phyloP scores from a whole-genome alignment of 2,329 filamentous ascomycete species.

The Atkinsonella texensis region DNA sequence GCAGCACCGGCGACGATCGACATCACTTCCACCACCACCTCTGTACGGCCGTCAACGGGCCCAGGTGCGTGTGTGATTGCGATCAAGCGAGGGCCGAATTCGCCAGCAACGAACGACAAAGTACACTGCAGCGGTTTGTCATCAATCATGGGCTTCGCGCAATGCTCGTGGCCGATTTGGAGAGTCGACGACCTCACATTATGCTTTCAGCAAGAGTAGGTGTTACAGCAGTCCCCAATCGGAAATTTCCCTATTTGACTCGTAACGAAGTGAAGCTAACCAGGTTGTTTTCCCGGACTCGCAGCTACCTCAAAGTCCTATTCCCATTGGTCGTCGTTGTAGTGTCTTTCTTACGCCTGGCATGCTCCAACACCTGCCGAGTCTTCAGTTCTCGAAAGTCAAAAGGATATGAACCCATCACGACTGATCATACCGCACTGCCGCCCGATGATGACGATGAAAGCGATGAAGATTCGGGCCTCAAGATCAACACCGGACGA shows the following conservation, averaged over 20 bases:
- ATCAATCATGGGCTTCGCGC: constrained; percentile 34
- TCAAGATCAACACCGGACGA: constrained; percentile 45
- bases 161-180: constrained; percentile 49
- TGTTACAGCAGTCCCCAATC: constrained; percentile 11
- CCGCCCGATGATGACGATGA: constrained; percentile 38
- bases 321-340: constrained; percentile 62
- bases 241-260: too few species aligned
- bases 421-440: constrained; percentile 38
- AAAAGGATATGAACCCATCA: constrained; percentile 44
- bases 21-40: neutral
- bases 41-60: constrained; percentile 1
- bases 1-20: neutral
- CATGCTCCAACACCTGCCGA: constrained; percentile 43
- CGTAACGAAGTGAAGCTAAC: neutral
- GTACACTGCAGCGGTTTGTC: constrained; percentile 7
- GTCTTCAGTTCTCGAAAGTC: constrained; percentile 36
- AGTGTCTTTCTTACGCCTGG: constrained; percentile 57
- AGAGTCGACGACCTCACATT: constrained; percentile 49
- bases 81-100: neutral
- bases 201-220: constrained; percentile 58
- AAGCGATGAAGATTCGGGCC: constrained; percentile 46
- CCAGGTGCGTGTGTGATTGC: constrained; percentile 1
- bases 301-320: constrained; percentile 47
- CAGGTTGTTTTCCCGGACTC: neutral
- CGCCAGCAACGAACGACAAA: neutral